Base-by-base conservation (phyloP, 192 early-diverging fungal species). In the Kappamyces sp. region DNA sequence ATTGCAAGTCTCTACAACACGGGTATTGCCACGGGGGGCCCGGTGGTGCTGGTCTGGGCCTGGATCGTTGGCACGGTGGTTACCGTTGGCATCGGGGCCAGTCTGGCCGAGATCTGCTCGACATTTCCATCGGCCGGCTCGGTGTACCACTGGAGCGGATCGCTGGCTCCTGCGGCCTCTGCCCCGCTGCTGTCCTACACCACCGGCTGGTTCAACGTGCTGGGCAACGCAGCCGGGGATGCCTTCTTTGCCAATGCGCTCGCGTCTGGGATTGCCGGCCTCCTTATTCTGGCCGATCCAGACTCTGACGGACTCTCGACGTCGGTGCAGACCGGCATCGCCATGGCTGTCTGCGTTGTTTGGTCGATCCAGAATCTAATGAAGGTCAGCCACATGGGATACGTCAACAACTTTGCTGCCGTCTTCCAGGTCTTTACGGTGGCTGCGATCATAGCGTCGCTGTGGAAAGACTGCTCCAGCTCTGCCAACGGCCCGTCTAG, bases 51-150 rank as follows among this genome's bases (percentile, higher is more conserved):
- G 51, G 52, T 69, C 10, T 75, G 70, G 69, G 69, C 69, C 0
- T 75, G 73, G 73, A 13, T 71, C 42, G 49, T 61, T 31, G 64
- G 55, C 15, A 61, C 55, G 4, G 37, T 67, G 55, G 58, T 71
- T 38, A 67, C 70, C 23, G 58, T 64, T 35, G 12, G 62, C 42
- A 60, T 64, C 10, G 65, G 66, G 23, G 44, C 62, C 3, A 50
- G 66, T 5, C 50, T 75, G 66, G 70, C 69, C n/a, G 73, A 75
- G 60, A 75, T 75, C 42, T 64, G 67, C 34, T 71, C 63, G 1
- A 49, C 55, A 8, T 71, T 59, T 49, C 70, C 70, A 5, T 63
- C 62, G 3, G 39, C 48, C 10, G 70, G 68, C 3, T 63, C 61
- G 4, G 51, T 73, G 6, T 73, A 73, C 48, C 61, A 55, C 57